Conservation (phyloP, 2,329 filamentous ascomycete species). For the Coleophoma eucalyptorum region DNA sequence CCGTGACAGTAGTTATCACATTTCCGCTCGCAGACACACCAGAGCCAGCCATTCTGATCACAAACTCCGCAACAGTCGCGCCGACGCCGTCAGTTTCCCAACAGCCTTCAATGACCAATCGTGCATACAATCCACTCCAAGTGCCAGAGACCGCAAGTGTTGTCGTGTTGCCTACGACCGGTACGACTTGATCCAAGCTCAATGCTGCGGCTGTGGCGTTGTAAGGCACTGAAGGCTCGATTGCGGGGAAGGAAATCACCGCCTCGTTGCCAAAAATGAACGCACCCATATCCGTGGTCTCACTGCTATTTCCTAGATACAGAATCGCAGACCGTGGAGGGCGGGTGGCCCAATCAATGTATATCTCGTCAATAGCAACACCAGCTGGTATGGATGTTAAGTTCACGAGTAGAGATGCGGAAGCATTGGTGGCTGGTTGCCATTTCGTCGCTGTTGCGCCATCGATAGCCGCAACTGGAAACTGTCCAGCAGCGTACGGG, state of each 20-base stretch:
- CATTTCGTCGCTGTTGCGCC: conserved; percentile 63
- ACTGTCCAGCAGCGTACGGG: conserved; percentile 58
- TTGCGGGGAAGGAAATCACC: conserved; percentile 12
- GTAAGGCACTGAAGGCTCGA: conserved; percentile 21
- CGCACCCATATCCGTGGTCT: conserved; percentile 10
- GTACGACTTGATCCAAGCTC: conserved; percentile 13
- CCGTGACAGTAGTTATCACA: neutral
- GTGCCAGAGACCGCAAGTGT: conserved; percentile 16
- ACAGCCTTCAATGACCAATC: conserved; percentile 44
- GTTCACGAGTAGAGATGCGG: conserved; percentile 53
- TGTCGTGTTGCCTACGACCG: conserved; percentile 25
- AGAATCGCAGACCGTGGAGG: conserved; percentile 51
- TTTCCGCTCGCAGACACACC: neutral
- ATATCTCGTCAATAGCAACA: conserved; percentile 41
- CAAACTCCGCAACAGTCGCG: conserved; percentile 50
- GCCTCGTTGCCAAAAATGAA: conserved; percentile 9
- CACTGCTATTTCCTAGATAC: conserved; percentile 42
- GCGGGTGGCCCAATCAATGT: conserved; percentile 56
- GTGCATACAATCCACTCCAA: conserved; percentile 26
- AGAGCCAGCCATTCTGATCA: conserved; percentile 21
- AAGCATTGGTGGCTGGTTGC: conserved; percentile 53
- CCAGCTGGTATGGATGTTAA: conserved; percentile 30
- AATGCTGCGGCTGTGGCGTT: conserved; percentile 7
- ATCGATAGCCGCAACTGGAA: conserved; percentile 64
- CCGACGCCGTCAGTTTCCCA: conserved; percentile 35